Conservation (phyloP, 441 rosid species). For the Bocquillonia castaneifolia region DNA sequence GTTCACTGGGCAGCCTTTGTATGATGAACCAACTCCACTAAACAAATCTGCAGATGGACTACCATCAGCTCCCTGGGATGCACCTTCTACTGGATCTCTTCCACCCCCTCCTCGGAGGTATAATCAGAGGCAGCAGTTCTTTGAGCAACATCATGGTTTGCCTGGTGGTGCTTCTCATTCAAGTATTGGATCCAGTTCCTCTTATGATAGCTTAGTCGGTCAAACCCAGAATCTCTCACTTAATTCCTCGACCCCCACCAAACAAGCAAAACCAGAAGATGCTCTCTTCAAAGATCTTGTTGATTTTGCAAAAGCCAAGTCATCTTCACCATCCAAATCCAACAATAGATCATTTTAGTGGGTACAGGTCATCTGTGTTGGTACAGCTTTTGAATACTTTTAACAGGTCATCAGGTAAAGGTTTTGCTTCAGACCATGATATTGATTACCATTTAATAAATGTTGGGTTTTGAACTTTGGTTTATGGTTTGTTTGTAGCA, state of each 20-base stretch:
- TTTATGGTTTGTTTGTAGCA: conserved; percentile 20
- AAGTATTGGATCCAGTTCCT: conserved; percentile 53
- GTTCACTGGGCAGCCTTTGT: conserved; percentile 44
- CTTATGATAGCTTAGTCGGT: conserved; percentile 61
- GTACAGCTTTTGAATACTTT: conserved; percentile 29
- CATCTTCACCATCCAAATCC: conserved; percentile 58
- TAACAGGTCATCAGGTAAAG: conserved; percentile 24
- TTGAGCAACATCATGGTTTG: conserved; percentile 37
- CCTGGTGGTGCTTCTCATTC: conserved; percentile 36
- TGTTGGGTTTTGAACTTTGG: conserved; percentile 17
- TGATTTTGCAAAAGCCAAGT: conserved; percentile 90
- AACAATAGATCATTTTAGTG: conserved; percentile 48
- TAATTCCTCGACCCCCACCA: conserved; percentile 46
- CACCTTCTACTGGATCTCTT: conserved; percentile 35
- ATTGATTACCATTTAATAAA: conserved; percentile 34
- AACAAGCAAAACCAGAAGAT: conserved; percentile 79
- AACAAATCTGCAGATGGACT: conserved; percentile 48
- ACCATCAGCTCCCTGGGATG: conserved; percentile 79
- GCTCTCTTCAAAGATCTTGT: conserved; percentile 89
- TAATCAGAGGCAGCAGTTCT: conserved; percentile 74
- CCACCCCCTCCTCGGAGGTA: conserved; percentile 73
- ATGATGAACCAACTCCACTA: conserved; percentile 46
- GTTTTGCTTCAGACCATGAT: conserved; percentile 23
- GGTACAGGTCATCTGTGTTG: conserved; percentile 21
- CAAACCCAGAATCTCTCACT: conserved; percentile 71